Evolutionary conservation across 2,329 filamentous ascomycete species (phyloP).

Genomic region (Exophiala spinifera): DNA sequence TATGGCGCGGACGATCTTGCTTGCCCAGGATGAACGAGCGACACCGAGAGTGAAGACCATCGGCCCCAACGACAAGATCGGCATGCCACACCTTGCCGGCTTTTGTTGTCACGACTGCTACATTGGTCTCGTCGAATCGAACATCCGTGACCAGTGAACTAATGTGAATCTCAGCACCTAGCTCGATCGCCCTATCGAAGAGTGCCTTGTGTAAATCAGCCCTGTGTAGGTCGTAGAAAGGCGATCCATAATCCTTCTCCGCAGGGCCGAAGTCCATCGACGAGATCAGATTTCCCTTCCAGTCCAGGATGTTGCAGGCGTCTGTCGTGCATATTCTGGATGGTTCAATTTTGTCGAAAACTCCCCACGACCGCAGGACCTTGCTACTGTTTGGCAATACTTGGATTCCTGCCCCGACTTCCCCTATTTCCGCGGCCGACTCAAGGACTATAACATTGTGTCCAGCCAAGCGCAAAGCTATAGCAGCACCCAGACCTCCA

Average conservation of each 20-base stretch:
- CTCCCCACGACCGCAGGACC: conserved; percentile 23
- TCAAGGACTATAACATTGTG: conserved; percentile 32
- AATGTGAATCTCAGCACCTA: conserved; percentile 38
- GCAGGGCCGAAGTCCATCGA: conserved; percentile 2
- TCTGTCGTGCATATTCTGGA: conserved; percentile 1
- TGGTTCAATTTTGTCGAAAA: conserved; percentile 6
- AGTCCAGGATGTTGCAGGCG: conserved; percentile 10
- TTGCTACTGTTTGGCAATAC: conserved; percentile 27
- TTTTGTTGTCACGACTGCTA: conserved; percentile 34
- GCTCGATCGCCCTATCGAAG: conserved; percentile 39
- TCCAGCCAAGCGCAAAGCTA: conserved; percentile 29
- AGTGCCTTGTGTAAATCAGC: conserved; percentile 48
- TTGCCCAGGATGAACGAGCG: conserved; percentile 26
- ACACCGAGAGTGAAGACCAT: conserved; percentile 31
- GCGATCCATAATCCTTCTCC: conserved; percentile 21
- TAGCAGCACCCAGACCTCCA: conserved; percentile 32
- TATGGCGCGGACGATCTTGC: conserved; percentile 31
- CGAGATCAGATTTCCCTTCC: conserved; percentile 17
- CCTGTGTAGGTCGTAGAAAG: conserved; percentile 51
- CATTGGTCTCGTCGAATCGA: conserved; percentile 30
- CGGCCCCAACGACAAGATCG: conserved; percentile 33
- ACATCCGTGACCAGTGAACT: conserved; percentile 34
- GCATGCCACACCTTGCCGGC: conserved; percentile 7
- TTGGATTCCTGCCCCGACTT: conserved; percentile 29
- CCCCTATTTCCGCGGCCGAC: conserved; percentile 25